A percentile compares a stretch with the other conserved stretches of the same genome.
phyloP scores from a whole-genome alignment of 2,329 filamentous ascomycete genomes.

The Didymella sp. region DNA sequence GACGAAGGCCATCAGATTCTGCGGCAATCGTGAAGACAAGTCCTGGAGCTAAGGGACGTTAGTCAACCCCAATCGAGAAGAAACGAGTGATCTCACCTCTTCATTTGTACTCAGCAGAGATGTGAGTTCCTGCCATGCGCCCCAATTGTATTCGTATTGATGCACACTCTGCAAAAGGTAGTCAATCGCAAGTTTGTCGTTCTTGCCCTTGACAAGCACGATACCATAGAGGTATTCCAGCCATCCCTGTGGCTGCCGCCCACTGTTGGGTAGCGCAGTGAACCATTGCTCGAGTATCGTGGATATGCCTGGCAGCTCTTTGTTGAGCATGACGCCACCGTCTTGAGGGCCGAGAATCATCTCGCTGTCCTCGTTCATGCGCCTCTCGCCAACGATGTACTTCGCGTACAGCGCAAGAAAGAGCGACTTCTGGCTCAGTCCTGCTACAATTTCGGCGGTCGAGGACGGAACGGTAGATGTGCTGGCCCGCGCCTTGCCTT shows the following conservation, averaged over 20 bases:
- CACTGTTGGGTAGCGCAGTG: conserved; percentile 64
- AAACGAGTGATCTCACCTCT: conserved; percentile 64
- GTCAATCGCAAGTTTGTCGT: conserved; percentile 81
- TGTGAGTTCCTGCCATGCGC: conserved; percentile 92
- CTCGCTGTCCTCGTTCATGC: conserved; percentile 94
- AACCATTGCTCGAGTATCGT: conserved; percentile 84
- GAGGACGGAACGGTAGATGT: conserved; percentile 47
- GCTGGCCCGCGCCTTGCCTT: conserved; percentile 64
- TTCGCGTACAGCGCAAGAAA: conserved; percentile 94
- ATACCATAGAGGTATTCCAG: conserved; percentile 92
- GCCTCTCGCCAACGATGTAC: conserved; percentile 91
- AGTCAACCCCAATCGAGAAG: not conserved
- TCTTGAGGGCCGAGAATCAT: conserved; percentile 96
- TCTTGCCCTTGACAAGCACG: conserved; percentile 88
- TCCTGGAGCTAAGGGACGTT: conserved; percentile 3
- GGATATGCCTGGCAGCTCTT: conserved; percentile 78
- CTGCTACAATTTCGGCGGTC: conserved; percentile 50
- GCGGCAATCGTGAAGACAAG: conserved; percentile 69
- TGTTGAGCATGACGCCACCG: conserved; percentile 82
- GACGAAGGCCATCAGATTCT: conserved; percentile 91
- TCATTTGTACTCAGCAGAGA: conserved; percentile 79
- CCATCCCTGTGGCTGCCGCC: conserved; percentile 81
- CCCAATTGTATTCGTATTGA: conserved; percentile 94
- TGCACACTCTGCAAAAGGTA: conserved; percentile 91
- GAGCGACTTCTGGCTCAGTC: conserved; percentile 85